Conservation (phyloP, 1,139 yeast genomes). For the Pichia sp. region DNA sequence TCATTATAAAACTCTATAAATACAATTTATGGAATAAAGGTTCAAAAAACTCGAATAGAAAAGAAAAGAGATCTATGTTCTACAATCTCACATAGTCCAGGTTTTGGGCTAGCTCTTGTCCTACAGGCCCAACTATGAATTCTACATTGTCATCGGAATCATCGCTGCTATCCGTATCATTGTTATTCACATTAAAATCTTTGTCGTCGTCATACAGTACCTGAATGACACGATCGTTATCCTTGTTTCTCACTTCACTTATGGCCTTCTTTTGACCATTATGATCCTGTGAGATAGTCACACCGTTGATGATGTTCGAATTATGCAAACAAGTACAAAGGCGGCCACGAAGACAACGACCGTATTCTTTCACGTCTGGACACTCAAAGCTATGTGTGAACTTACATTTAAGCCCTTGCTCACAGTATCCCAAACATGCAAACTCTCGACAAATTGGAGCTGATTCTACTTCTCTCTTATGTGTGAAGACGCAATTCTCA, state of each 20-base stretch:
- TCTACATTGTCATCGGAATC: slow-evolving; percentile 16
- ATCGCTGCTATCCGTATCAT: slow-evolving; percentile 1
- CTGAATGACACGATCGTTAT: slow-evolving; percentile 31
- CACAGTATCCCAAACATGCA: slow-evolving; percentile 66
- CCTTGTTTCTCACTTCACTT: slow-evolving; percentile 28
- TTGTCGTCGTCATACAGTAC: slow-evolving; percentile 16
- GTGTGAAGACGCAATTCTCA: slow-evolving; percentile 52
- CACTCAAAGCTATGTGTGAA: slow-evolving; percentile 59
- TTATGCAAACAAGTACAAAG: slow-evolving; percentile 15
- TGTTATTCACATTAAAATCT: slow-evolving; percentile 4
- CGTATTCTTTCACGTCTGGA: slow-evolving; percentile 65
- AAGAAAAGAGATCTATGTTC: background rate
- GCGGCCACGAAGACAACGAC: slow-evolving; percentile 44
- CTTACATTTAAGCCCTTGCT: slow-evolving; percentile 53
- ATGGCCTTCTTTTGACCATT: background rate
- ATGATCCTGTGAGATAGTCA: background rate
- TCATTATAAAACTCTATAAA: background rate
- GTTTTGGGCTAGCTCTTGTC: slow-evolving; percentile 21
- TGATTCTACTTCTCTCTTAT: slow-evolving; percentile 38
- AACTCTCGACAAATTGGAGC: slow-evolving; percentile 56
- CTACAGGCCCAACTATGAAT: slow-evolving; percentile 16
- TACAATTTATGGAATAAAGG: background rate
- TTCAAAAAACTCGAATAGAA: too few relatives aligned
- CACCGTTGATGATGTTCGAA: background rate
- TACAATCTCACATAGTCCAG: slow-evolving; percentile 24